Conservation (phyloP, 805 yeast species). For the Wickerhamomyces mucosus region DNA sequence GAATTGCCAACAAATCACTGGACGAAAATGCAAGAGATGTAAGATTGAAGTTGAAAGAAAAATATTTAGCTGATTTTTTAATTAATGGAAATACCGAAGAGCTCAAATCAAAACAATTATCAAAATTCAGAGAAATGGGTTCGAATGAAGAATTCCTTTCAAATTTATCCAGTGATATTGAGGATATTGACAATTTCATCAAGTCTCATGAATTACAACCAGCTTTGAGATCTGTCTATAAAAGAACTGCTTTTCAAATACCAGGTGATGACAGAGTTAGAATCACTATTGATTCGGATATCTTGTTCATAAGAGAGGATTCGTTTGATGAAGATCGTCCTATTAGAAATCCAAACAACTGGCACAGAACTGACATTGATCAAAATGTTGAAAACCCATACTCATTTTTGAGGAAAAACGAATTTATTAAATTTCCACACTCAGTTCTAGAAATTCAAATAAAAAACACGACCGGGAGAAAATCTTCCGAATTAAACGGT, state of each 20-base stretch:
- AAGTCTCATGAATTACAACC: constrained; percentile 67
- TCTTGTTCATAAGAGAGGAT: constrained; percentile 84
- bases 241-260: constrained; percentile 93
- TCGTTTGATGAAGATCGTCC: constrained; percentile 78
- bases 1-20: constrained; percentile 48
- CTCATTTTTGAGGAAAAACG: constrained; percentile 75
- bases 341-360: constrained; percentile 74
- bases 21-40: constrained; percentile 50
- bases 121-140: constrained; percentile 56
- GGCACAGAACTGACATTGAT: constrained; percentile 94
- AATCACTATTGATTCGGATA: constrained; percentile 82
- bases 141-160: constrained; percentile 42
- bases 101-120: constrained; percentile 40
- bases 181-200: constrained; percentile 55
- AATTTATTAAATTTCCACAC: constrained; percentile 73
- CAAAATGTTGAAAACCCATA: constrained; percentile 61
- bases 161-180: constrained; percentile 43
- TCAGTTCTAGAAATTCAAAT: constrained; percentile 83
- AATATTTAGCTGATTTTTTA: constrained; percentile 68
- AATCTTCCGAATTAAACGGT: constrained; percentile 22
- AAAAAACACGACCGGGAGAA: constrained; percentile 33
- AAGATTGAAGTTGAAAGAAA: constrained; percentile 66
- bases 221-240: constrained; percentile 74
- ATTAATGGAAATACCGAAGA: constrained; percentile 36
- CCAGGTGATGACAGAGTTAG: constrained; percentile 95